Evolutionary conservation across 495 filamentous ascomycete species (phyloP).

Genomic region (Parathielavia hyrcaniae): DNA sequence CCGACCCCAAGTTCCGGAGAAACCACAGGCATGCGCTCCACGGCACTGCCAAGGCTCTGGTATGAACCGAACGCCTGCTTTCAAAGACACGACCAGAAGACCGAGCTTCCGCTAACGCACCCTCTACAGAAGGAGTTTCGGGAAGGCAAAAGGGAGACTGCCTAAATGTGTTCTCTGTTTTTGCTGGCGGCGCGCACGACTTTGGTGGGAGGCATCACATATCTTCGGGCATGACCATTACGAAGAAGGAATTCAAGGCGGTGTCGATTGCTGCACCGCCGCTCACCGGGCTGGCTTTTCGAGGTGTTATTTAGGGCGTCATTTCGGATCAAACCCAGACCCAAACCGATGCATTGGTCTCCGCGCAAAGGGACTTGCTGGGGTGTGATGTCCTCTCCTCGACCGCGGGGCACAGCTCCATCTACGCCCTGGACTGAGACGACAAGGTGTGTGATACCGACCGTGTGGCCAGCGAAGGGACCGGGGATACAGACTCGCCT

Average conservation of each 20-base stretch:
- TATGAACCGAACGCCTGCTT: slow-evolving; percentile 46
- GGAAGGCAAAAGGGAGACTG: slow-evolving; percentile 90
- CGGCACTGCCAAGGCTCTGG: slow-evolving; percentile 95
- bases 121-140: slow-evolving; percentile 83
- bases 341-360: slow-evolving; percentile 28
- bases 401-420: slow-evolving; percentile 1
- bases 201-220: slow-evolving; percentile 19
- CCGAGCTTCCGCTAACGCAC: slow-evolving; percentile 40
- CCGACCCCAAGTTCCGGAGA: slow-evolving; percentile 98
- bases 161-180: slow-evolving; percentile 49
- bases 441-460: slow-evolving; percentile 12
- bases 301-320: slow-evolving; percentile 35
- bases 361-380: slow-evolving; percentile 19
- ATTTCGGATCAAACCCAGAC: slow-evolving; percentile 23
- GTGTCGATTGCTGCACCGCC: slow-evolving; percentile 18
- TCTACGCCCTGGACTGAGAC: not conserved
- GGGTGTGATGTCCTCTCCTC: slow-evolving; percentile 15
- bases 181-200: slow-evolving; percentile 15
- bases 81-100: slow-evolving; percentile 2
- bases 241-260: slow-evolving; percentile 30
- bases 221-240: slow-evolving; percentile 29
- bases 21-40: slow-evolving; percentile 99
- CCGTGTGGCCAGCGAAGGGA: not conserved
- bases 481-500: not conserved
- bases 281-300: slow-evolving; percentile 29